These are phyloP conservation scores for Vanrija pseudolonga DNA, from an alignment of 1,284 basidiomycete species.

Conservation along the genomic window DNA sequence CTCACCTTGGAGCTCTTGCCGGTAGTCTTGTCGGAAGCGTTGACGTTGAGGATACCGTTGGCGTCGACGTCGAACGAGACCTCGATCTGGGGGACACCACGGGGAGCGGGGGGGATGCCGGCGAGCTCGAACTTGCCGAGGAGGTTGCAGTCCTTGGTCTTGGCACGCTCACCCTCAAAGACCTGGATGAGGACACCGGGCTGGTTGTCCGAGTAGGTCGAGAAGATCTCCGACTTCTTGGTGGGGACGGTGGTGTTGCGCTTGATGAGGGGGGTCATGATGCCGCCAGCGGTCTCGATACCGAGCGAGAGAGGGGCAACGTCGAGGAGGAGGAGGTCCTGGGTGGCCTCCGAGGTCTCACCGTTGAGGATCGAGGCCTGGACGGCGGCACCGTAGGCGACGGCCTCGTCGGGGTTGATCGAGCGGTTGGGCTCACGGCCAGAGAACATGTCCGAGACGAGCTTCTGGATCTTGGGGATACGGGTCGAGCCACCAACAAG, in stretches of 20 bases:
- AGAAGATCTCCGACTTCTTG: conserved; percentile 94
- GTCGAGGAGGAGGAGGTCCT: conserved; percentile 90
- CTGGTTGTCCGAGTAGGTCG: conserved; percentile 98
- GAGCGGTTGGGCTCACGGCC: conserved; percentile 98
- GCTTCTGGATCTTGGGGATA: conserved; percentile 98
- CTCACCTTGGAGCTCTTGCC: conserved; percentile 83
- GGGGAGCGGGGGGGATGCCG: conserved; percentile 93
- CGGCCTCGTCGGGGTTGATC: conserved; percentile 94
- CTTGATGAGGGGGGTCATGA: conserved; percentile 87
- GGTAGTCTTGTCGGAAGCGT: conserved; percentile 88
- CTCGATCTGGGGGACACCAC: conserved; percentile 92
- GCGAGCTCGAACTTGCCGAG: conserved; percentile 97
- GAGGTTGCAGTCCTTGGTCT: conserved; percentile 93
- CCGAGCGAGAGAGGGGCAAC: conserved; percentile 93
- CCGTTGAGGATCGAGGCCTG: conserved; percentile 95
- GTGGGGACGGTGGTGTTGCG: conserved; percentile 97
- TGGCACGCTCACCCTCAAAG: conserved; percentile 95
- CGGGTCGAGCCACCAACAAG: conserved; percentile 99
- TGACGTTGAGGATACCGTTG: conserved; percentile 89
- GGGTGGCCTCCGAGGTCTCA: conserved; percentile 92
- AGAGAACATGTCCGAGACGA: conserved; percentile 97
- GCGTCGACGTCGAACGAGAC: conserved; percentile 97
- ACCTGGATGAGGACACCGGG: conserved; percentile 97
- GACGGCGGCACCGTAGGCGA: conserved; percentile 93
- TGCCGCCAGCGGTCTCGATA: conserved; percentile 97